Evolutionary conservation across 208 protist genomes (phyloP).

Genomic region (Leishmania amazonensis): DNA sequence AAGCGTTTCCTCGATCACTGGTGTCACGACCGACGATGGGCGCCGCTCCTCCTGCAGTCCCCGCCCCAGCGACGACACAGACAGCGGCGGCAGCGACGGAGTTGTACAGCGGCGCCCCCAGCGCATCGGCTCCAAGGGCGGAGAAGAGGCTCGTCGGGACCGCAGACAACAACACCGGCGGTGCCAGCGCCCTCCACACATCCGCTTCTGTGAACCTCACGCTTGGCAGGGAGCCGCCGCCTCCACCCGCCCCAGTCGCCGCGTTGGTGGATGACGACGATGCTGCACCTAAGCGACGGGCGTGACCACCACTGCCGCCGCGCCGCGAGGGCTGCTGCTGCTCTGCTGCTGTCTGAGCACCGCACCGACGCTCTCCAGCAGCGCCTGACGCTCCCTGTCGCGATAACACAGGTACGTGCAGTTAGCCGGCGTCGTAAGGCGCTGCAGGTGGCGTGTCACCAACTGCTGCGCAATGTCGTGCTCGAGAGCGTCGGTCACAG

Average conservation of each 20-base stretch:
- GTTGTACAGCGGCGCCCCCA: slow-evolving; percentile 76
- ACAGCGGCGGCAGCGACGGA: slow-evolving; percentile 64
- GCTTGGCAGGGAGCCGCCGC: not conserved
- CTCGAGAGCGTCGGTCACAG: slow-evolving; percentile 51
- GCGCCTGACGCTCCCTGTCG: slow-evolving; percentile 39
- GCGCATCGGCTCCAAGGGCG: slow-evolving; percentile 31
- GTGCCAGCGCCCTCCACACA: slow-evolving; percentile 58
- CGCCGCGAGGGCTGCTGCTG: slow-evolving; percentile 23
- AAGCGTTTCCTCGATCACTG: not conserved
- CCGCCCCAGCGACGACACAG: slow-evolving; percentile 6
- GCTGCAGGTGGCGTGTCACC: slow-evolving; percentile 61
- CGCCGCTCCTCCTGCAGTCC: not conserved
- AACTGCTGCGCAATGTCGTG: slow-evolving; percentile 64
- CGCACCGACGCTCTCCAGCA: slow-evolving; percentile 27
- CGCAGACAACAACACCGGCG: slow-evolving; percentile 63
- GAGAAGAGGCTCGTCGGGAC: slow-evolving; percentile 48
- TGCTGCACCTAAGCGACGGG: not conserved
- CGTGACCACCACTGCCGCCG: slow-evolving; percentile 11
- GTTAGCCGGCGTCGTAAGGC: slow-evolving; percentile 49
- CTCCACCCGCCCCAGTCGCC: not conserved
- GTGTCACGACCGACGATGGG: not conserved
- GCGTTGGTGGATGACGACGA: slow-evolving; percentile 1
- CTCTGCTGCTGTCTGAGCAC: slow-evolving; percentile 30
- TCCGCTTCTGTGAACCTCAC: slow-evolving; percentile 44
- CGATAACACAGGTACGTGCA: slow-evolving; percentile 81